phyloP scores from a whole-genome alignment of 1,284 basidiomycete genomes.

The Inonotus obliquus region DNA sequence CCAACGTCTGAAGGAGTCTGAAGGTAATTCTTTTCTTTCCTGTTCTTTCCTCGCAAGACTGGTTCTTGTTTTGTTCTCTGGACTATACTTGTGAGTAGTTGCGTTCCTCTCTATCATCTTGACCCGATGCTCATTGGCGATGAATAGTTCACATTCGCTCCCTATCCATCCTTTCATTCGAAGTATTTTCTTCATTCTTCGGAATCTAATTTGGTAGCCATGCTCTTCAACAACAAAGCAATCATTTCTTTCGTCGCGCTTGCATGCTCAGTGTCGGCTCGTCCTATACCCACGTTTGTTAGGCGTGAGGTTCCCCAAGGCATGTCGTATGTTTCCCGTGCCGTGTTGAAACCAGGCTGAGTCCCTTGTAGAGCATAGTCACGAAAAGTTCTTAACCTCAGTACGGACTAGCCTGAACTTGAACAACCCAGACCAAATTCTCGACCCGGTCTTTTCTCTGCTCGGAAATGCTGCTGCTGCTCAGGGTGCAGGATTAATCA shows the following conservation, averaged over 20 bases:
- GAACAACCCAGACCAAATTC: constrained; percentile 58
- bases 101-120: neutral
- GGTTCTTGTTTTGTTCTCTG: constrained; percentile 42
- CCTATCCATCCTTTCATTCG: constrained; percentile 21
- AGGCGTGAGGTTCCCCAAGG: constrained; percentile 66
- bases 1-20: neutral
- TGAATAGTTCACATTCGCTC: constrained; percentile 5
- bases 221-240: constrained; percentile 40
- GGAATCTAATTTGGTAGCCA: constrained; percentile 23
- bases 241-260: constrained; percentile 36
- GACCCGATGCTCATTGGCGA: neutral
- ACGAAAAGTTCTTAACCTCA: constrained; percentile 50
- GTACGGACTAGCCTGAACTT: constrained; percentile 42
- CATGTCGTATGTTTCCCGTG: constrained; percentile 21
- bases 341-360: neutral
- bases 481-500: constrained; percentile 47
- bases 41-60: constrained; percentile 42
- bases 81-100: constrained; percentile 24
- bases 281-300: constrained; percentile 32
- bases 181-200: constrained; percentile 2
- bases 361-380: constrained; percentile 54
- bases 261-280: constrained; percentile 34
- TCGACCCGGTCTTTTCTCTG: constrained; percentile 61
- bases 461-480: constrained; percentile 60
- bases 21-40: constrained; percentile 30